phyloP scores from a whole-genome alignment of 2,329 filamentous ascomycete species.

The Ceratocystis ficicola region DNA sequence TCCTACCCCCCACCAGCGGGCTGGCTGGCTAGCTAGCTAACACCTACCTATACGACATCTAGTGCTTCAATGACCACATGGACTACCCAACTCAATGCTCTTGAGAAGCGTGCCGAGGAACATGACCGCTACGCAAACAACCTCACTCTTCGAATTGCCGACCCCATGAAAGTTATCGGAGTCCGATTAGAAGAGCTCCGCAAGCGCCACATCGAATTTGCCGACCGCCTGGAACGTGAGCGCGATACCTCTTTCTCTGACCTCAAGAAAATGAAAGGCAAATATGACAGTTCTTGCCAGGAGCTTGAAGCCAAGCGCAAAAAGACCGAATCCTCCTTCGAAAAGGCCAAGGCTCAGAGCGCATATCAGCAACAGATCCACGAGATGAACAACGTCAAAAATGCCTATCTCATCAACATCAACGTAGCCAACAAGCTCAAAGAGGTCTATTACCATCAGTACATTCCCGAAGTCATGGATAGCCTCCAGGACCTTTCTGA shows the following conservation, averaged over 20 bases:
- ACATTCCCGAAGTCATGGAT: conserved; percentile 85
- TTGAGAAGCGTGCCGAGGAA: conserved; percentile 78
- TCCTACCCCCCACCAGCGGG: neutral
- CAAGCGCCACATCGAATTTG: conserved; percentile 81
- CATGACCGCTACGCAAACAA: conserved; percentile 76
- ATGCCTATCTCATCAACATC: conserved; percentile 92
- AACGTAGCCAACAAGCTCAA: conserved; percentile 97
- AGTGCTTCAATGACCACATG: conserved; percentile 93
- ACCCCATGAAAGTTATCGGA: conserved; percentile 66
- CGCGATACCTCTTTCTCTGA: conserved; percentile 73
- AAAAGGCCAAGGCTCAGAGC: conserved; percentile 82
- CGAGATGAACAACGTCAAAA: conserved; percentile 97
- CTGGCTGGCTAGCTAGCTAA: neutral
- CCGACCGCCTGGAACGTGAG: conserved; percentile 78
- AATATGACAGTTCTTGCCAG: conserved; percentile 86
- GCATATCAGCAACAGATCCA: conserved; percentile 83
- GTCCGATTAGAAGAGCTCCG: conserved; percentile 78
- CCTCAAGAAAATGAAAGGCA: conserved; percentile 77
- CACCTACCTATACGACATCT: neutral
- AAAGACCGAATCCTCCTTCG: conserved; percentile 88
- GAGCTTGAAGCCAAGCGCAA: conserved; percentile 91
- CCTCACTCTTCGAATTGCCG: conserved; percentile 67
- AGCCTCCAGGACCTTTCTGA: conserved; percentile 89
- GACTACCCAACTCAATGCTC: conserved; percentile 81
- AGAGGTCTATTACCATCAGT: conserved; percentile 94